A percentile compares a stretch with the other conserved stretches of the same genome.
Conservation (phyloP, 768 basidiomycete genomes). For the Pluteus cervinus region DNA sequence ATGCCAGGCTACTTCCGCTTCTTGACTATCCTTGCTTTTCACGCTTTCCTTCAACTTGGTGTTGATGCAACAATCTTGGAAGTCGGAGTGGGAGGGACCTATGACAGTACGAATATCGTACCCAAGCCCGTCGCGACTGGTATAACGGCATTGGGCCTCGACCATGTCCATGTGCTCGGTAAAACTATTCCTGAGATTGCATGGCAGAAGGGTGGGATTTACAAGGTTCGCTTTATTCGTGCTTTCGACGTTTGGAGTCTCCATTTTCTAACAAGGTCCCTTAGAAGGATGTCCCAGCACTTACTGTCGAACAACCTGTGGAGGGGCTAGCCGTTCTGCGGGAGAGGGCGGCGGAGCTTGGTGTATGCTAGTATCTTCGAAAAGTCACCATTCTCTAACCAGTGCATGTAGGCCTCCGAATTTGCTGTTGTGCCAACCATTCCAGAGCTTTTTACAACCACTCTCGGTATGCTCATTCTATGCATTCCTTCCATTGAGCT, state of each 20-base stretch:
- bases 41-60: constrained; percentile 75
- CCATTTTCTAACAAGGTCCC: constrained; percentile 3
- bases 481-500: constrained; percentile 1
- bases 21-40: constrained; percentile 87
- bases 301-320: constrained; percentile 72
- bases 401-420: constrained; percentile 46
- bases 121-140: constrained; percentile 88
- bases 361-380: constrained; percentile 34
- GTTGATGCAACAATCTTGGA: constrained; percentile 92
- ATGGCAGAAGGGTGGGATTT: constrained; percentile 95
- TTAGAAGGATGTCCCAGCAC: constrained; percentile 77
- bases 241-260: background rate
- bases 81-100: constrained; percentile 91
- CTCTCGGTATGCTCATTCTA: constrained; percentile 46
- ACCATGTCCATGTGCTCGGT: constrained; percentile 85
- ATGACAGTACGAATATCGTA: constrained; percentile 95
- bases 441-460: constrained; percentile 43
- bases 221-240: constrained; percentile 53
- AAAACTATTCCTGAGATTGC: constrained; percentile 87
- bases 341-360: constrained; percentile 57
- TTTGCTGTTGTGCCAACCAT: constrained; percentile 57
- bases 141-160: constrained; percentile 85
- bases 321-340: constrained; percentile 66
- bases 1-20: constrained; percentile 96
- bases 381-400: background rate